Percentiles rank a stretch among this genome's conserved stretches.
These are phyloP conservation scores for Vitis hybrid DNA, from an alignment of 177 flowering plant genomes.

Conservation along the genomic window DNA sequence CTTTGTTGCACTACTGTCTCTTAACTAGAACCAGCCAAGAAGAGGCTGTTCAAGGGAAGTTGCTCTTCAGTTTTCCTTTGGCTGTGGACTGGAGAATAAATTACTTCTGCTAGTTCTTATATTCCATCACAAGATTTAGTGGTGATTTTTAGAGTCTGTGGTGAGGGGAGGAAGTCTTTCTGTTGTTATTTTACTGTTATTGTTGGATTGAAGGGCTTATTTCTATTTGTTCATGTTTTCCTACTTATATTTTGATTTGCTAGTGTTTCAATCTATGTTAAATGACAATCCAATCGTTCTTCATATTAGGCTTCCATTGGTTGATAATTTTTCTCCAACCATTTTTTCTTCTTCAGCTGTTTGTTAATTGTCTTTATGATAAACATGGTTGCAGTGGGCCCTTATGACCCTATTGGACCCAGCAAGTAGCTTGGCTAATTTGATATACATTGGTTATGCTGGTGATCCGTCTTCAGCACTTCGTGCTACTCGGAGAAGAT, in stretches of 20 bases:
- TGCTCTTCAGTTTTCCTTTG: background rate
- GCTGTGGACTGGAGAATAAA: background rate
- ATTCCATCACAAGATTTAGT: background rate
- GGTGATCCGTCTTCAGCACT: conserved; percentile 74
- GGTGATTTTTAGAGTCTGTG: background rate
- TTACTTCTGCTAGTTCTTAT: background rate
- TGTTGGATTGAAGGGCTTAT: background rate
- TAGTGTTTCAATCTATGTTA: too few relatives aligned
- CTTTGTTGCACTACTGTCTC: background rate
- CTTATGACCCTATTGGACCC: conserved; percentile 94
- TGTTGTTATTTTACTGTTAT: background rate
- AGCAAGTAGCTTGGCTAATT: conserved; percentile 58
- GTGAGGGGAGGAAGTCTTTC: background rate
- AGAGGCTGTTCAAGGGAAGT: background rate
- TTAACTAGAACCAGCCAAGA: background rate
- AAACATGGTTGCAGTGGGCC: conserved; percentile 81
- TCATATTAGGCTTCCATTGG: too few relatives aligned
- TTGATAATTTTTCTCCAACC: background rate
- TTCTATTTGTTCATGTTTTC: background rate
- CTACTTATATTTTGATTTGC: too few relatives aligned
- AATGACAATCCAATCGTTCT: too few relatives aligned
- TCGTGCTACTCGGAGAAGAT: conserved; percentile 69
- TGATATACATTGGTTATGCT: conserved; percentile 81
- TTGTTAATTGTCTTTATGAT: background rate
- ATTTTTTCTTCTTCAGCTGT: background rate